Percentiles rank a stretch among this genome's conserved stretches.
Conservation (phyloP, 495 filamentous ascomycete genomes). For the Penicillium subrubescens region DNA sequence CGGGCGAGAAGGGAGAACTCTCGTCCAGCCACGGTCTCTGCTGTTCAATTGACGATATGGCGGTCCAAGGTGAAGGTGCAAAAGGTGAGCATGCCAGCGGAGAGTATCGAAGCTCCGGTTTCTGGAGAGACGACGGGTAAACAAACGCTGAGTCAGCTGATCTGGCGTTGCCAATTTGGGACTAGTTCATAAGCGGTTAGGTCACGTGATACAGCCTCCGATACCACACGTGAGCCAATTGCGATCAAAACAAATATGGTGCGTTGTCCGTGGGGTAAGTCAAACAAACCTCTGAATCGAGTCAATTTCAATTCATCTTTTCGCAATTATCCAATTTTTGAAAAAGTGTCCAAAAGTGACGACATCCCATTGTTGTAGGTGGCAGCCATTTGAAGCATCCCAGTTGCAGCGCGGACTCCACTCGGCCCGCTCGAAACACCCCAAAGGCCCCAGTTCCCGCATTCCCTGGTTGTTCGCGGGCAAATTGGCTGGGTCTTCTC, state of each 20-base stretch:
- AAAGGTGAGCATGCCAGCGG: slow-evolving; percentile 13
- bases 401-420: slow-evolving; percentile 27
- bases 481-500: slow-evolving; percentile 20
- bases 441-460: slow-evolving; percentile 30
- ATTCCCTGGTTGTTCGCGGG: slow-evolving; percentile 27
- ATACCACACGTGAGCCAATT: slow-evolving; percentile 21
- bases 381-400: slow-evolving; percentile 5
- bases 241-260: not conserved
- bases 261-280: not conserved
- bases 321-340: no score
- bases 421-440: slow-evolving; percentile 32
- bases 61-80: not conserved
- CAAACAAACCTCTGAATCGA: not conserved
- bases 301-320: no score
- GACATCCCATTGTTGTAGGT: not conserved
- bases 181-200: slow-evolving; percentile 2
- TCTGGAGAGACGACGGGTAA: slow-evolving; percentile 46
- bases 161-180: slow-evolving; percentile 13
- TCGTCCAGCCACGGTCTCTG: slow-evolving; percentile 31
- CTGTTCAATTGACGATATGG: slow-evolving; percentile 2
- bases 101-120: slow-evolving; percentile 30
- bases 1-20: slow-evolving; percentile 26
- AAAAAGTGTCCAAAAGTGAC: not conserved
- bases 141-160: slow-evolving; percentile 41
- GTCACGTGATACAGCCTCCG: slow-evolving; percentile 3